Base-by-base conservation (phyloP, 148 eudicot species). In the Chenopodium quinoa region DNA sequence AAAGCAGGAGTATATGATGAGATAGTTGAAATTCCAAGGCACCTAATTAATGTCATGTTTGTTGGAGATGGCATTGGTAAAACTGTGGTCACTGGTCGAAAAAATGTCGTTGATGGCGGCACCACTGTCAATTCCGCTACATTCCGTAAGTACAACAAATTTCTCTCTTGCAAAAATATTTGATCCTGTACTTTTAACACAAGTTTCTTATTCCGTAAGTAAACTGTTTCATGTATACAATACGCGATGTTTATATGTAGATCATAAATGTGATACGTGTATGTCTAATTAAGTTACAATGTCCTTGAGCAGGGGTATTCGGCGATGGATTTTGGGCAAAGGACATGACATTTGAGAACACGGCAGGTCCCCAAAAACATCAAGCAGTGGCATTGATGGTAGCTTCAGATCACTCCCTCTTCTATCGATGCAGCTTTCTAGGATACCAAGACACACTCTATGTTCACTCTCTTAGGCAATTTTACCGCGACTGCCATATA, bases 11-110 rank as follows among this genome's bases (percentile, higher is more conserved):
- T 88, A 0, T 94, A 92, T 78, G 54, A 84, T 22, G 98, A 92
- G 83, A 89, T 66, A 27, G 91, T 94, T 12, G 90, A 89, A 74
- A 90, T 94, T 40, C 75, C 70, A 16, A 85, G 80, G 77, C 64
- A 85, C 37, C 60, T 91, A 77, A 86, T 74, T 65, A 88, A 94
- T 83, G 69, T 94, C 32, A 94, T 91, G 94, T 79, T 92, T 44
- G 89, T 92, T 29, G 97, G 98, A 11, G 98, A 94, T 77, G 96
- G 98, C 80, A 87, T 92, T 23, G 92, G 82, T n/a, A 89, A 81
- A 56, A 92, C 98, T 1, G 47, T 90, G 6, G 86, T 94, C 75
- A 92, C 98, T 1, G 94, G 92, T 16, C 80, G 82, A 58, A 60
- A 69, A 69, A 94, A 87, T 82, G 88, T 81, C 52, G 40, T 75